Percentiles rank a stretch among this genome's conserved stretches.
Conservation (phyloP, 2,329 filamentous ascomycete species). For the Fusarium sp. region DNA sequence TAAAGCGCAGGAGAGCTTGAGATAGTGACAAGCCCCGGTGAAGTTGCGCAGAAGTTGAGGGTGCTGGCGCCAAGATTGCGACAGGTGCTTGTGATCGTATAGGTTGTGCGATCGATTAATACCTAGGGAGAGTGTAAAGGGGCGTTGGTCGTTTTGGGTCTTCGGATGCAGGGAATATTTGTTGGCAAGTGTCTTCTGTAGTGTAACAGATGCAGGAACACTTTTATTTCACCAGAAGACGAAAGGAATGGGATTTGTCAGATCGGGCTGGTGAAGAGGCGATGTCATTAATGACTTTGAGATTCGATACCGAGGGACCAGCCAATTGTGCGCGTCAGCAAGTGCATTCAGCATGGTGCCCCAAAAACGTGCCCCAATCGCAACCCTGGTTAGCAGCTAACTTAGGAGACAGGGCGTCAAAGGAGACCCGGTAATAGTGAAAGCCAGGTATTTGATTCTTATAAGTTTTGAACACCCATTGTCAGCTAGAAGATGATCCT, state of each 20-base stretch:
- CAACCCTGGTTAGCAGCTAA: neutral
- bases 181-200: neutral
- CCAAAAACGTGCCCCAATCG: slow-evolving; percentile 32
- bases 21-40: neutral
- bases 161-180: neutral
- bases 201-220: neutral
- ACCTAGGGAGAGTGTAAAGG: slow-evolving; percentile 12
- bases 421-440: neutral
- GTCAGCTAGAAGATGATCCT: neutral
- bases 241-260: slow-evolving; percentile 11
- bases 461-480: neutral
- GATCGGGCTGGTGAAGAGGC: slow-evolving; percentile 5
- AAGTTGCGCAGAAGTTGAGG: neutral
- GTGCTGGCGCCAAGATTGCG: slow-evolving; percentile 20
- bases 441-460: neutral
- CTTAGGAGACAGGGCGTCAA: neutral
- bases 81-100: slow-evolving; percentile 21
- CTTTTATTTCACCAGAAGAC: neutral
- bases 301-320: slow-evolving; percentile 33
- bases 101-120: slow-evolving; percentile 29
- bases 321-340: slow-evolving; percentile 43
- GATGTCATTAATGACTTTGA: slow-evolving; percentile 22
- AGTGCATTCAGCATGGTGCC: slow-evolving; percentile 9
- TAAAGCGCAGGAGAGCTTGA: slow-evolving; percentile 47
- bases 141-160: slow-evolving; percentile 2